Evolutionary conservation across 1,284 basidiomycete genomes (phyloP).

Genomic region (Veloboletus limbatus): DNA sequence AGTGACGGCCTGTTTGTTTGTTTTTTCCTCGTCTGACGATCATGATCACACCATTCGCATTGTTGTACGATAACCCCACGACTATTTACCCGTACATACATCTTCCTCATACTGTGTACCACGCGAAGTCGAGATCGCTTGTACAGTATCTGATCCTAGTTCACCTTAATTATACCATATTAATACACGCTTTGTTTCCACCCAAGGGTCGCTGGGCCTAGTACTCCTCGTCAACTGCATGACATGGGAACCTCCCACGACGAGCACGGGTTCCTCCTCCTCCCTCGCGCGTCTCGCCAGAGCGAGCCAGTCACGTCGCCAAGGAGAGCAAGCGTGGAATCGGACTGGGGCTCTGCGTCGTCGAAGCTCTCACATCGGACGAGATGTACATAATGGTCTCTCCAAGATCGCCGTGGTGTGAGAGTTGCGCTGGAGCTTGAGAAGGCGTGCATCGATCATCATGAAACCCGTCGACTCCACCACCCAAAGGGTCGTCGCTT

Average conservation of each 20-base stretch:
- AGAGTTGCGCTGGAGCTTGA: neutral
- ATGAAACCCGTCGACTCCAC: neutral
- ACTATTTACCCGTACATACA: slow-evolving; percentile 22
- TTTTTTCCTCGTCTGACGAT: no score
- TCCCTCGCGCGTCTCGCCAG: no score
- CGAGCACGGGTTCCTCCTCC: slow-evolving; percentile 21
- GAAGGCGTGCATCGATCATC: neutral
- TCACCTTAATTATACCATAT: slow-evolving; percentile 36
- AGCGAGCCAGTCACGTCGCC: no score
- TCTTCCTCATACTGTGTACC: no score
- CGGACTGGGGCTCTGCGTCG: no score
- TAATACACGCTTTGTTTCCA: no score
- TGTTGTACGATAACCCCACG: slow-evolving; percentile 34
- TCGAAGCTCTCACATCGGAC: no score
- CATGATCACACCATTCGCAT: slow-evolving; percentile 25
- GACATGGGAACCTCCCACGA: no score
- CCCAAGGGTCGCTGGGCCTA: no score
- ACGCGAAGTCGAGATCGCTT: no score
- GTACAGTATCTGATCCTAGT: slow-evolving; percentile 32
- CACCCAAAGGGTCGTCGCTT: neutral
- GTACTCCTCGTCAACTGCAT: no score
- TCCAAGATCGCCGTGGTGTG: slow-evolving; percentile 4
- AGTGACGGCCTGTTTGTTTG: slow-evolving; percentile 43
- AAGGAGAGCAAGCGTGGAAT: no score
- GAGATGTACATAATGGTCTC: neutral